Base-by-base conservation (phyloP, 352 stramenopile genomes). In the Globisporangium sylvaticum region DNA sequence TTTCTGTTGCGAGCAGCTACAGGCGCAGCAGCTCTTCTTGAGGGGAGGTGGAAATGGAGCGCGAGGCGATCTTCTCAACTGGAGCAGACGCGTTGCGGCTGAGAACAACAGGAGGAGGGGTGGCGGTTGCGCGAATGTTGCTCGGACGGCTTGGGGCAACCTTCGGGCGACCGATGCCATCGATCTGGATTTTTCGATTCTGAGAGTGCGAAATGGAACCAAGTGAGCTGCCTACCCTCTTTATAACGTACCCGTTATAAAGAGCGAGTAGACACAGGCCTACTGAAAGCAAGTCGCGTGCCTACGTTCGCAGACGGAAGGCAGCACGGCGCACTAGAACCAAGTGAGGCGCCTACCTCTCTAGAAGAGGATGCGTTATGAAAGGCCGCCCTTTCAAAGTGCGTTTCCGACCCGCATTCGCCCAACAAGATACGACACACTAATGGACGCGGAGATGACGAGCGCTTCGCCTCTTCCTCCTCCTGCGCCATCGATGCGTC, bases 141-240 rank as follows among this genome's bases (percentile, higher is more conserved):
- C 27, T 27, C 27, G 34, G n/a, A 22, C 12, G 6, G 15, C 15
- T 55, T 58, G 39, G 29, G 20, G 7, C 31, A 44, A 66, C 61
- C 61, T 66, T 52, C 61, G 46, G 46, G 60, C 20, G 46, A 63
- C 37, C 24, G 10, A n/a, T 29, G 44, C 44, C 60, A 66, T 66
- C 48, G 31, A 29, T 59, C 27, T 48, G n/a, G 61, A 66, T 42
- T 50, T 66, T 66, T 59, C 52, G 24, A 59, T 59, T 52, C 12
- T 66, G 61, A 27, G 4, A n/a, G 14, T n/a, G 39, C 9, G 31
- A 37, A 37, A 37, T 37, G 31, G 10, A 34, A 34, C 31, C 6
- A 34, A 34, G 31, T 34, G 31, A 27, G n/a, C 27, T 65, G 24
- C 3, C 31, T 34, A 10, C 6, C 31, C 31, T 34, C 4, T 32